A percentile compares a stretch with the other conserved stretches of the same genome.
Evolutionary conservation across 2,329 filamentous ascomycete genomes (phyloP).

Genomic region (Eurotiales sp.): DNA sequence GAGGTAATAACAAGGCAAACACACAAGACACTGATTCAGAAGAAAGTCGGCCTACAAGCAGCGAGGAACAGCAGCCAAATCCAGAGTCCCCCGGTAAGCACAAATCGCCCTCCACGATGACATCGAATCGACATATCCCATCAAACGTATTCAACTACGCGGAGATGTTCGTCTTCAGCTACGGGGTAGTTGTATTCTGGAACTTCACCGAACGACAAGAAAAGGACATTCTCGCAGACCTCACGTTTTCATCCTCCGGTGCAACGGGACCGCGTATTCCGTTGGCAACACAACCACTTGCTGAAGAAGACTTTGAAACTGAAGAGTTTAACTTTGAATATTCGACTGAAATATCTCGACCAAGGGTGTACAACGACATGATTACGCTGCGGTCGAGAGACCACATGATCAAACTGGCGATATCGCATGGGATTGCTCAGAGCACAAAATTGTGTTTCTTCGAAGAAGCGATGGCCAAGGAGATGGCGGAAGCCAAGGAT

Average conservation of each 20-base stretch:
- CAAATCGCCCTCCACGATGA: neutral
- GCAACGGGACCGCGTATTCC: constrained; percentile 45
- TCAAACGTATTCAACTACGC: constrained; percentile 75
- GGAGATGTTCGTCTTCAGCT: constrained; percentile 96
- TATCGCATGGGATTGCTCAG: constrained; percentile 95
- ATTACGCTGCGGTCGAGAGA: constrained; percentile 91
- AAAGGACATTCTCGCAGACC: constrained; percentile 90
- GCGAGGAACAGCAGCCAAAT: constrained; percentile 18
- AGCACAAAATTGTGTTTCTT: constrained; percentile 96
- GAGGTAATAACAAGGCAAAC: constrained; percentile 27
- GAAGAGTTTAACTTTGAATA: constrained; percentile 99
- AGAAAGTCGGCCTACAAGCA: constrained; percentile 8
- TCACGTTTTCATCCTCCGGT: constrained; percentile 69
- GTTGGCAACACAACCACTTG: constrained; percentile 73
- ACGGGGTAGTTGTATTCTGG: constrained; percentile 98
- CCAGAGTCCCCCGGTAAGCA: constrained; percentile 40
- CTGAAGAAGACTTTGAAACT: constrained; percentile 90
- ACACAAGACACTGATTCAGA: constrained; percentile 14
- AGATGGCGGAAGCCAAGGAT: constrained; percentile 89
- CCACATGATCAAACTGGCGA: constrained; percentile 98
- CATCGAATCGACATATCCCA: constrained; percentile 52
- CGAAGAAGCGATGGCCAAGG: constrained; percentile 90
- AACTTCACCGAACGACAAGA: constrained; percentile 96
- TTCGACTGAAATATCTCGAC: constrained; percentile 76
- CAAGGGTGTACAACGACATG: constrained; percentile 98